Evolutionary conservation across 192 early-diverging fungal species (phyloP).

Genomic region (Chytriomyces sp.): DNA sequence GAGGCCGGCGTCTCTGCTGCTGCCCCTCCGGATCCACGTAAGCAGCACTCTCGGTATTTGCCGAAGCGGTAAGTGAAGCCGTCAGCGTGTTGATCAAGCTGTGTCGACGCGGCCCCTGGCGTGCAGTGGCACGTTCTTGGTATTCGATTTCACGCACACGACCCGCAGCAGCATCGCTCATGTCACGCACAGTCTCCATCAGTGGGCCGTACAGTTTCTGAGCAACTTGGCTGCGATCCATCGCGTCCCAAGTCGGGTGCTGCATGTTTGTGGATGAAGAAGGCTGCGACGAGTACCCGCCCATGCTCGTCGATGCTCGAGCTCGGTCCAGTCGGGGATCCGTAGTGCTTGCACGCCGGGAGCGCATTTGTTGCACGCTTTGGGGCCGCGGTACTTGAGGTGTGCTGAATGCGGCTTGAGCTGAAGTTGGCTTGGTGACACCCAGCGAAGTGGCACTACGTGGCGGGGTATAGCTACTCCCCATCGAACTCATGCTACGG

Average conservation of each 20-base stretch:
- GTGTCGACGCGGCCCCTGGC: background rate
- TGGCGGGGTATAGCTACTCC: background rate
- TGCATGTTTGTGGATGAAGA: background rate
- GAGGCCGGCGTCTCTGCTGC: conserved; percentile 11
- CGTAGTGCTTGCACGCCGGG: conserved; percentile 21
- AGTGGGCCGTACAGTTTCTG: conserved; percentile 34
- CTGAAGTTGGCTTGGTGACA: background rate
- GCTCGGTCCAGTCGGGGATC: conserved; percentile 20
- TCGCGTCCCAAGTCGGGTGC: conserved; percentile 35
- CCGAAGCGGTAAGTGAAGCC: background rate
- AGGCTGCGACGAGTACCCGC: background rate
- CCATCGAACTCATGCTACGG: background rate
- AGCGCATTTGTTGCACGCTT: background rate
- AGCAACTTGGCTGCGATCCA: conserved; percentile 16
- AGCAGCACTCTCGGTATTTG: background rate
- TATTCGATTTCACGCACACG: conserved; percentile 16
- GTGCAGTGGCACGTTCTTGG: background rate
- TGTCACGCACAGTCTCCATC: conserved; percentile 29
- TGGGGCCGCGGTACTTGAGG: background rate
- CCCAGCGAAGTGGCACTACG: background rate
- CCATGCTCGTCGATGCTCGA: conserved; percentile 1
- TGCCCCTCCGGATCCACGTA: background rate
- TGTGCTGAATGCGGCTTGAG: background rate
- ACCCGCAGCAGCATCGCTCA: background rate
- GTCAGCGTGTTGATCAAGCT: background rate